Evolutionary conservation across 176 grass and related monocot genomes (phyloP).

Genomic region (Triticum turgidum): DNA sequence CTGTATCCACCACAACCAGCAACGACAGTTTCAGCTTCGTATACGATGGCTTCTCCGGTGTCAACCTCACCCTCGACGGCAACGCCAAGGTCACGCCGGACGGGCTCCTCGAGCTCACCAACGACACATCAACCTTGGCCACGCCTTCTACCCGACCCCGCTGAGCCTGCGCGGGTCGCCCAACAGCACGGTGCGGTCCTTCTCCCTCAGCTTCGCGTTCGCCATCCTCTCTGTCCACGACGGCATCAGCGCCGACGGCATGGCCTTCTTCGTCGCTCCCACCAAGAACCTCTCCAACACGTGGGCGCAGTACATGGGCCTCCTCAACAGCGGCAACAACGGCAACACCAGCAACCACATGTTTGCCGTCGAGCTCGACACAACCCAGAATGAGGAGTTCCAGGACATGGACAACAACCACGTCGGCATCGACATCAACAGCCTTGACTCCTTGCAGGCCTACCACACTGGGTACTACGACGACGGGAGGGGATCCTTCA

Average conservation of each 20-base stretch:
- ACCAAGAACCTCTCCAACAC: conserved; percentile 42
- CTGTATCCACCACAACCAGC: background rate
- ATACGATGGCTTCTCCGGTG: conserved; percentile 40
- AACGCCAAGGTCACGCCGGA: conserved; percentile 28
- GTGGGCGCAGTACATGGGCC: conserved; percentile 37
- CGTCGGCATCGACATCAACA: conserved; percentile 33
- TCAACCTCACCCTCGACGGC: conserved; percentile 40
- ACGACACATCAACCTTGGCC: conserved; percentile 33
- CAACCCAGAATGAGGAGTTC: conserved; percentile 39
- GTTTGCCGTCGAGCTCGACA: conserved; percentile 38
- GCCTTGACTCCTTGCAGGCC: conserved; percentile 13
- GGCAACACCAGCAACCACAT: conserved; percentile 41
- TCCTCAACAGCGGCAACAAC: conserved; percentile 31
- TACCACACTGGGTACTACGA: conserved; percentile 25
- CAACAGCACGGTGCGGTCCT: conserved; percentile 23
- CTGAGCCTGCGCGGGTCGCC: background rate
- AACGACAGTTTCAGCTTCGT: conserved; percentile 6
- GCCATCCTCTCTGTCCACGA: conserved; percentile 34
- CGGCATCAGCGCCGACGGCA: conserved; percentile 32
- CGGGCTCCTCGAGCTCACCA: conserved; percentile 43
- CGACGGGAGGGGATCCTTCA: background rate
- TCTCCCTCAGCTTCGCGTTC: conserved; percentile 38
- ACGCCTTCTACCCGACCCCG: conserved; percentile 41
- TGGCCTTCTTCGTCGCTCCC: conserved; percentile 47
- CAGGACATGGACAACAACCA: conserved; percentile 41